These are phyloP conservation scores for Fusarium sarcochroum DNA, from an alignment of 2,329 filamentous ascomycete species.

Conservation along the genomic window DNA sequence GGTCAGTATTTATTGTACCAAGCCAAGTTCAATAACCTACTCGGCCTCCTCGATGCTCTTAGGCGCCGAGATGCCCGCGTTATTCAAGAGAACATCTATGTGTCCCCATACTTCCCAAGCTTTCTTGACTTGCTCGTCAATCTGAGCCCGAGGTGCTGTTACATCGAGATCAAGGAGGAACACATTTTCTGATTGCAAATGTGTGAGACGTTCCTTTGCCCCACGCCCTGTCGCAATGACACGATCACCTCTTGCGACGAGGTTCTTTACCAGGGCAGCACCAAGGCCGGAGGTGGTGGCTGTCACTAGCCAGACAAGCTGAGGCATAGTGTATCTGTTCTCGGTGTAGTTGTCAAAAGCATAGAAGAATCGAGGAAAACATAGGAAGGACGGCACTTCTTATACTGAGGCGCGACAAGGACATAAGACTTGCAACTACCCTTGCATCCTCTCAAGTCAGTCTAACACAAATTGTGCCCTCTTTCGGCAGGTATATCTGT, in stretches of 20 bases:
- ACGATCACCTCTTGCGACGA: slow-evolving; percentile 6
- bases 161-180: slow-evolving; percentile 12
- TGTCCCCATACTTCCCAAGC: slow-evolving; percentile 12
- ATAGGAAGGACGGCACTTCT: not conserved
- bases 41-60: slow-evolving; percentile 18
- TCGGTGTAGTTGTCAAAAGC: no score
- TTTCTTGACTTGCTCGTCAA: not conserved
- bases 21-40: not conserved
- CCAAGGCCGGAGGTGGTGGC: slow-evolving; percentile 20
- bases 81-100: slow-evolving; percentile 16
- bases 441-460: not conserved
- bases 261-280: slow-evolving; percentile 14
- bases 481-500: not conserved
- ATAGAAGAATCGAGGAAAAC: accelerated
- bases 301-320: slow-evolving; percentile 13
- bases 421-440: no score
- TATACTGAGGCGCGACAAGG: not conserved
- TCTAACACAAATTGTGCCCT: not conserved
- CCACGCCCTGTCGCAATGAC: slow-evolving; percentile 14
- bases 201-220: slow-evolving; percentile 2
- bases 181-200: slow-evolving; percentile 8
- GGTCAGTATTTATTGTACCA: not conserved
- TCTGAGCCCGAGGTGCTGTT: slow-evolving; percentile 1
- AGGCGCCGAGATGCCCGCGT: slow-evolving; percentile 2
- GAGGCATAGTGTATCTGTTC: not conserved